Conservation (phyloP, 106 monocot species). For the Alisma plantagoaquatica region DNA sequence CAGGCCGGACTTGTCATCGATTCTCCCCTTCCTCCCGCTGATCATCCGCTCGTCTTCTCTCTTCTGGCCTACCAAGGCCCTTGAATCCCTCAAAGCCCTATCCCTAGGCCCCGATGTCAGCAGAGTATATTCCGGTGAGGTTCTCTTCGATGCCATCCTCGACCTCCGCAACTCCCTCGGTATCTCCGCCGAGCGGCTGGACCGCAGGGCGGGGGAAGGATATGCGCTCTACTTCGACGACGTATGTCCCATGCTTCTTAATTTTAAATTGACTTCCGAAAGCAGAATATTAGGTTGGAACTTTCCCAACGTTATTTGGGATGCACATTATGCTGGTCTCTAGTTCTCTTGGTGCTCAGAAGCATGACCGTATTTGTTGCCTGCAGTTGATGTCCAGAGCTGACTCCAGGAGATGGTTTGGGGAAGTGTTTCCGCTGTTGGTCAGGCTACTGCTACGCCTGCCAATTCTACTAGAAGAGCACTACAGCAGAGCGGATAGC, state of each 20-base stretch:
- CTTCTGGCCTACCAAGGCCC: conserved; percentile 53
- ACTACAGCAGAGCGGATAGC: conserved; percentile 43
- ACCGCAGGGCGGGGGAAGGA: conserved; percentile 37
- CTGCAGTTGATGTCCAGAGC: conserved; percentile 53
- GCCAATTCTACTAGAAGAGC: conserved; percentile 64
- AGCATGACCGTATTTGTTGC: too few relatives aligned
- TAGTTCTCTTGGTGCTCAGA: too few relatives aligned
- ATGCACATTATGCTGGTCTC: too few relatives aligned
- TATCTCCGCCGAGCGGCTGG: conserved; percentile 31
- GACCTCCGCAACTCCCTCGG: conserved; percentile 51
- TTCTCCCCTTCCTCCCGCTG: conserved; percentile 63
- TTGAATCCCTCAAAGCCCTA: conserved; percentile 48
- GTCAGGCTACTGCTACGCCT: conserved; percentile 53
- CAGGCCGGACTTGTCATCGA: conserved; percentile 53
- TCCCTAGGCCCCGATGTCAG: conserved; percentile 64
- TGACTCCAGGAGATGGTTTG: conserved; percentile 71
- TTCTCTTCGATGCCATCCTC: conserved; percentile 60
- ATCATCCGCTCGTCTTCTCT: conserved; percentile 45
- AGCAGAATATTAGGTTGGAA: too few relatives aligned
- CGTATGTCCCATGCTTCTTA: conserved; percentile 11
- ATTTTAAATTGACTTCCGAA: too few relatives aligned
- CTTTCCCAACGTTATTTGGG: too few relatives aligned
- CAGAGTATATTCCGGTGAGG: conserved; percentile 57
- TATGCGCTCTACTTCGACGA: conserved; percentile 81
- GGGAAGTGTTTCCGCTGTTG: conserved; percentile 50